Evolutionary conservation across 352 stramenopile species (phyloP), one percentile per base, ranked within the genome.

Genomic region (Phytopythium kandeliae): DNA sequence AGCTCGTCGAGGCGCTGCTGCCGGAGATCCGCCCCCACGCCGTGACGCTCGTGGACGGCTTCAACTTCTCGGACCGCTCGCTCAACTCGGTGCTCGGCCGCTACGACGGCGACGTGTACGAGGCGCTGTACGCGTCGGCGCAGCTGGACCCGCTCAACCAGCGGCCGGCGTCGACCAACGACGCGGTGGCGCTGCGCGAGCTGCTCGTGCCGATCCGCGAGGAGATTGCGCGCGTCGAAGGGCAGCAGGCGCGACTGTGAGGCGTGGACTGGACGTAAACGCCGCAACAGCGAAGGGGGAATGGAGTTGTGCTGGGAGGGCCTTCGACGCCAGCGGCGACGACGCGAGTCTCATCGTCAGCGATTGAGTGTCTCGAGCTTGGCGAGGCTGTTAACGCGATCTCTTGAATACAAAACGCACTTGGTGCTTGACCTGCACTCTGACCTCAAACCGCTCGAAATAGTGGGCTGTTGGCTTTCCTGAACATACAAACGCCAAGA

Each of bases 81-180:
- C 54, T 93, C 36, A 91, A 91, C 71, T 86, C 79, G 62, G 74
- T 74, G 26, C 61, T 93, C 30, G 83, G 83, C 24, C 73, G 78
- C 50, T 84, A 75, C 44, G 76, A 92, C 48, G 83, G 80, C 19
- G 72, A 85, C 13, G 69, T 89, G 40, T 92, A 94, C 67, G 71
- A 87, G 40, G 74, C 74, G 50, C 51, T 89, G 48, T 85, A 80
- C 38, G 67, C 68, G 46, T 72, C 71, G 40, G 63, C 71, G n/a
- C 63, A 85, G 63, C 71, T 73, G 51, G 71, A 89, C 19, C 75
- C 73, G 1, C 51, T 89, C 53, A 89, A 89, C 57, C 54, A 15
- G 9, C 3, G n/a, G 15, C 25, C 25, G 25, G 28, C 25, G 25
- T 9, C 25, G 6, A 63, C 66, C 16, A 77, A 67, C 25, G 77